A percentile compares a stretch with the other conserved stretches of the same genome.
Evolutionary conservation across 1,139 yeast species (phyloP).

Genomic region (Blastobotrys illinoisensis): DNA sequence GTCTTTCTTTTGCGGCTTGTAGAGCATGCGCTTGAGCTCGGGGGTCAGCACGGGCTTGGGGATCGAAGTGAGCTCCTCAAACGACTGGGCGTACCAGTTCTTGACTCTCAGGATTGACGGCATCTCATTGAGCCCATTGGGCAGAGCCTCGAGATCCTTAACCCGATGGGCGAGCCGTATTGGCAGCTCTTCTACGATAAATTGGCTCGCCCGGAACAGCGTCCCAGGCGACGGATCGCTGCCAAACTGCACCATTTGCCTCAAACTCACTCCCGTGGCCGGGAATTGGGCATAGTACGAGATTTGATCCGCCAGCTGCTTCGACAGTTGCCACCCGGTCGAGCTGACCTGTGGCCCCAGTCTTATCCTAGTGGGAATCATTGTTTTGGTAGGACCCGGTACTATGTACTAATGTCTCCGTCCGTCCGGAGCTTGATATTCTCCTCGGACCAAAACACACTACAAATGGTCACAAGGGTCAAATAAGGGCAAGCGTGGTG

Average conservation of each 20-base stretch:
- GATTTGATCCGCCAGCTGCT: conserved; percentile 34
- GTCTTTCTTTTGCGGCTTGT: conserved; percentile 20
- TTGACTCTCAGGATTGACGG: conserved; percentile 73
- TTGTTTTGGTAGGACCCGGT: background rate
- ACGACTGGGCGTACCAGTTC: conserved; percentile 89
- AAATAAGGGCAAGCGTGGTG: too few relatives aligned
- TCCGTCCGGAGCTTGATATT: background rate
- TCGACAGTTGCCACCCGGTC: conserved; percentile 24
- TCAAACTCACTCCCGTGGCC: conserved; percentile 76
- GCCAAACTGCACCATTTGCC: conserved; percentile 94
- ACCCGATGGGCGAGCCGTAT: conserved; percentile 82
- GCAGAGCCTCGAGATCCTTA: conserved; percentile 75
- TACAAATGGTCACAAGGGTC: too few relatives aligned
- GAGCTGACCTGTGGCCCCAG: background rate
- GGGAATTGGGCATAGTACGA: conserved; percentile 62
- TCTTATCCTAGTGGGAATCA: background rate
- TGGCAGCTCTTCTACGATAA: conserved; percentile 82
- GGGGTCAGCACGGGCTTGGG: conserved; percentile 30
- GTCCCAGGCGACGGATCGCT: conserved; percentile 72
- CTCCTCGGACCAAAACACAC: background rate
- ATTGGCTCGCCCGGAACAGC: conserved; percentile 76
- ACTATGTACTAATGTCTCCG: background rate
- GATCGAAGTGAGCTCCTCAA: conserved; percentile 64
- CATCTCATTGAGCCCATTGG: conserved; percentile 65
- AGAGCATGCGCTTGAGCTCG: conserved; percentile 27